phyloP scores from a whole-genome alignment of 768 basidiomycete genomes.

The Russula brevipes region DNA sequence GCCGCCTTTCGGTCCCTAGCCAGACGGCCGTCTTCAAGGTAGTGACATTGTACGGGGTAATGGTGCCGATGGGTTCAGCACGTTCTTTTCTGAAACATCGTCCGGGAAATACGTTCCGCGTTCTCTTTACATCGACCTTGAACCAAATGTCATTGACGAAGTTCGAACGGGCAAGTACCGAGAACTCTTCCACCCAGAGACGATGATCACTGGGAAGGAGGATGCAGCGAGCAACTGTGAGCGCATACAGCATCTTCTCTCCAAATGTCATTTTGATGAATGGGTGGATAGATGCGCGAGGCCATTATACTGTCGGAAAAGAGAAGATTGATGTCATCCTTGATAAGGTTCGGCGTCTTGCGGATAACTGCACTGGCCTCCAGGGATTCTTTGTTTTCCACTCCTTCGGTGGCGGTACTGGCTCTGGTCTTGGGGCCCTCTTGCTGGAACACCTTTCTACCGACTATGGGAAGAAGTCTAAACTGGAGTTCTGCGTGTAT shows the following conservation, averaged over 20 bases:
- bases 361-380: constrained; percentile 96
- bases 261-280: not conserved
- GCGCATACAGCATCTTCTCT: constrained; percentile 23
- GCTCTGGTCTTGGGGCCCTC: constrained; percentile 97
- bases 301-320: constrained; percentile 98
- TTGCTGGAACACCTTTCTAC: constrained; percentile 94
- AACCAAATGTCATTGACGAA: constrained; percentile 97
- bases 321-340: constrained; percentile 95
- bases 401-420: constrained; percentile 99
- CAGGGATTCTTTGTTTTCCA: constrained; percentile 99
- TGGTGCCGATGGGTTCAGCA: constrained; percentile 91
- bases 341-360: constrained; percentile 94
- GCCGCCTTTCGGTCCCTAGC: constrained; percentile 42
- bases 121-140: constrained; percentile 94
- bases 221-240: constrained; percentile 99
- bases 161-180: constrained; percentile 94
- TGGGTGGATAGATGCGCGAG: constrained; percentile 74
- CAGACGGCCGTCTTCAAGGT: constrained; percentile 86
- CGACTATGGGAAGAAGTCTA: constrained; percentile 59
- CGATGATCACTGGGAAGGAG: constrained; percentile 96
- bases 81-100: constrained; percentile 98
- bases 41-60: constrained; percentile 56
- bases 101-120: constrained; percentile 97
- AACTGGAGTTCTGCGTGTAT: constrained; percentile 91
- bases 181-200: constrained; percentile 98